Conservation (phyloP, 495 filamentous ascomycete genomes). For the Xeromyces bisporus region DNA sequence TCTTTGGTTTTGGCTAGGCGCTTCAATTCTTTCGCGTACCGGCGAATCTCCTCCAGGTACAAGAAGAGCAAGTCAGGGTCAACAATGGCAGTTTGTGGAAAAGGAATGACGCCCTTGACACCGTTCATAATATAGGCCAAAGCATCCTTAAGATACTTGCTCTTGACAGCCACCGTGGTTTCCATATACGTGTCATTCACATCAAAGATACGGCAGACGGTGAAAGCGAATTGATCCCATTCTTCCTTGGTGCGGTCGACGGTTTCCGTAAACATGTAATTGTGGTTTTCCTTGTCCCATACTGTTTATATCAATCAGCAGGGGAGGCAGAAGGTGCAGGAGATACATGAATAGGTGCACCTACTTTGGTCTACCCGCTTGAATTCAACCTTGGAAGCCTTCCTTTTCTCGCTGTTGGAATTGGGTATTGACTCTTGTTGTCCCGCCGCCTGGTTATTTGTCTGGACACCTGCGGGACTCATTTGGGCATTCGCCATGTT, state of each 20-base stretch:
- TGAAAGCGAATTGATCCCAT: slow-evolving; percentile 76
- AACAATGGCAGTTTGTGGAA: slow-evolving; percentile 60
- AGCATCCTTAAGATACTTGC: slow-evolving; percentile 55
- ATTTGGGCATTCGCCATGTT: slow-evolving; percentile 1
- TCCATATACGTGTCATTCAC: slow-evolving; percentile 75
- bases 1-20: slow-evolving; percentile 39
- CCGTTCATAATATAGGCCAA: slow-evolving; percentile 62
- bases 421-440: slow-evolving; percentile 3
- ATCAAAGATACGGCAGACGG: slow-evolving; percentile 68
- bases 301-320: too few species aligned
- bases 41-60: slow-evolving; percentile 61
- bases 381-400: slow-evolving; percentile 53
- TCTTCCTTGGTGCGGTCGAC: slow-evolving; percentile 58
- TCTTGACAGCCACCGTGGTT: slow-evolving; percentile 76
- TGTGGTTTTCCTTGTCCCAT: slow-evolving; percentile 63
- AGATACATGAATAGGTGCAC: slow-evolving; percentile 4
- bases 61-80: slow-evolving; percentile 85
- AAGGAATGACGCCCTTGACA: slow-evolving; percentile 64
- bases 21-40: slow-evolving; percentile 50
- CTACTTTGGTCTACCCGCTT: slow-evolving; percentile 70
- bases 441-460: slow-evolving; percentile 5
- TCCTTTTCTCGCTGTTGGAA: slow-evolving; percentile 24
- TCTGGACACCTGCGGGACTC: slow-evolving; percentile 4
- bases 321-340: too few species aligned
- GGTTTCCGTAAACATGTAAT: slow-evolving; percentile 70